Evolutionary conservation across 75 land plant genomes (phyloP).

Genomic region (Selaginella tamariscina): DNA sequence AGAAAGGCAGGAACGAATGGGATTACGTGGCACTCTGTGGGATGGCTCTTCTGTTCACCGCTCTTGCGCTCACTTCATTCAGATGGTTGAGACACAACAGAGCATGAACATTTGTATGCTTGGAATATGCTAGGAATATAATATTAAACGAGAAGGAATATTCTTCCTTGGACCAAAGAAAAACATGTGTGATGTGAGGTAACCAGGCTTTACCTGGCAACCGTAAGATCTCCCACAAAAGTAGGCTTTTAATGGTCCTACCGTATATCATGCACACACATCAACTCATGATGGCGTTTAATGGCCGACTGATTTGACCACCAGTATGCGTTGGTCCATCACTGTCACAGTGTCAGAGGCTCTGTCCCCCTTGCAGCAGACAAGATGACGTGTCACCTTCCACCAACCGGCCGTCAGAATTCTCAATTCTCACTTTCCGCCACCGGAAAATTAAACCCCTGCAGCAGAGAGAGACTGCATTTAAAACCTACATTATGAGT

Average conservation of each 20-base stretch:
- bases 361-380: background rate
- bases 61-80: background rate
- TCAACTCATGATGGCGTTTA: constrained; percentile 1
- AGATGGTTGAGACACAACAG: background rate
- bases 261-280: background rate
- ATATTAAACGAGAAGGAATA: no score
- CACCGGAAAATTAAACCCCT: background rate
- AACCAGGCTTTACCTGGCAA: no score
- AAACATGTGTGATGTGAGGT: no score
- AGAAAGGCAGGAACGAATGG: background rate
- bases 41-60: constrained; percentile 1
- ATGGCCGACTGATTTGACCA: background rate
- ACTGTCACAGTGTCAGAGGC: background rate
- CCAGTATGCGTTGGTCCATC: background rate
- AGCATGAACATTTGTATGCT: no score
- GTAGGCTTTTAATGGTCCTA: no score
- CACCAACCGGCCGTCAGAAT: background rate
- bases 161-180: no score
- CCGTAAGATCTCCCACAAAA: no score
- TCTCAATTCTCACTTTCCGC: background rate
- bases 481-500: background rate
- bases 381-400: background rate
- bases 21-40: constrained; percentile 5
- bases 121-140: no score
- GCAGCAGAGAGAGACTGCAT: background rate